phyloP scores from a whole-genome alignment of 108 stramenopile genomes.

The Skeletonema potamos region DNA sequence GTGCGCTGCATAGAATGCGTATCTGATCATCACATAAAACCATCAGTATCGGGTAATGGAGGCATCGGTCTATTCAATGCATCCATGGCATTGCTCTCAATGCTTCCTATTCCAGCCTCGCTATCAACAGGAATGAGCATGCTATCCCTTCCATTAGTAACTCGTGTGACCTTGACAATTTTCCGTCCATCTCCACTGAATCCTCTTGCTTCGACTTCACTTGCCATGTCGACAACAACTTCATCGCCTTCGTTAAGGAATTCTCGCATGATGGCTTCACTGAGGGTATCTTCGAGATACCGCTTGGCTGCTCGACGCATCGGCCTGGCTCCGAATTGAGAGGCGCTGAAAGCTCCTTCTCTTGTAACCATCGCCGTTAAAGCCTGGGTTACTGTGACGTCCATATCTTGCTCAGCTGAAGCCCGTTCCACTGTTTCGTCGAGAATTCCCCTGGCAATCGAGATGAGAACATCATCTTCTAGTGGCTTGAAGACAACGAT shows the following conservation, averaged over 20 bases:
- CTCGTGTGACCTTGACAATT: constrained; percentile 42
- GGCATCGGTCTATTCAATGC: constrained; percentile 45
- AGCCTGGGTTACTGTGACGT: constrained; percentile 53
- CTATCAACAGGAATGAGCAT: constrained; percentile 48
- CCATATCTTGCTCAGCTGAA: constrained; percentile 50
- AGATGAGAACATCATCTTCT: constrained; percentile 63
- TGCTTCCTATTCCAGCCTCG: constrained; percentile 41
- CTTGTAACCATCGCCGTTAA: constrained; percentile 57
- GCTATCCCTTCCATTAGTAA: constrained; percentile 39
- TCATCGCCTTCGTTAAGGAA: constrained; percentile 68
- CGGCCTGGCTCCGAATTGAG: constrained; percentile 76
- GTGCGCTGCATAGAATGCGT: background rate
- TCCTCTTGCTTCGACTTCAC: constrained; percentile 17
- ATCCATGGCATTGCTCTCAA: constrained; percentile 33
- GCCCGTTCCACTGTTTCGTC: constrained; percentile 55
- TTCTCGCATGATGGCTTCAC: constrained; percentile 72
- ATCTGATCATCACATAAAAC: constrained; percentile 38
- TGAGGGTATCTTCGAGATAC: constrained; percentile 74
- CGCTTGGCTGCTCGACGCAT: constrained; percentile 71
- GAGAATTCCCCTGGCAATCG: constrained; percentile 65
- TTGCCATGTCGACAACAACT: constrained; percentile 51
- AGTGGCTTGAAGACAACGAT: constrained; percentile 91
- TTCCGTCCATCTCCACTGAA: constrained; percentile 27
- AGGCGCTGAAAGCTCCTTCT: constrained; percentile 58
- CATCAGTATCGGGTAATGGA: constrained; percentile 38